Conservation (phyloP, 768 basidiomycete genomes). For the Lactarius psammicola region DNA sequence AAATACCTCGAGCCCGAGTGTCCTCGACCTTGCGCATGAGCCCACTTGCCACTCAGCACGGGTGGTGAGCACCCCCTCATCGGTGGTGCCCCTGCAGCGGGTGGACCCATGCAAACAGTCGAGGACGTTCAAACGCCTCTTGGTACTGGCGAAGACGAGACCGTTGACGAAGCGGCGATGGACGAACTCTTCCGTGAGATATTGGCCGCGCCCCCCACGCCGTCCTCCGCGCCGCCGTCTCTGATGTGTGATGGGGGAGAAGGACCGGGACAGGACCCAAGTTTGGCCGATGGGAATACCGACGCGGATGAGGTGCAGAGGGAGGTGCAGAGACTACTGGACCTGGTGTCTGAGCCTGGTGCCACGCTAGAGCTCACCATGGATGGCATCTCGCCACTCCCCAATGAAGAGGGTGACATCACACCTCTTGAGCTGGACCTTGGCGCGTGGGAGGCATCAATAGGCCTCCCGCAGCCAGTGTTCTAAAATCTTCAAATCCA, state of each 20-base stretch:
- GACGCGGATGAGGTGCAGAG: slow-evolving; percentile 40
- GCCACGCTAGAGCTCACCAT: slow-evolving; percentile 31
- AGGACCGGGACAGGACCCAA: slow-evolving; percentile 29
- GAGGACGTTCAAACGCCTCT: slow-evolving; percentile 14
- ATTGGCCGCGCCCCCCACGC: slow-evolving; percentile 49
- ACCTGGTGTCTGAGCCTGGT: slow-evolving; percentile 45
- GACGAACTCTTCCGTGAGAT: slow-evolving; percentile 70
- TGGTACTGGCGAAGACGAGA: slow-evolving; percentile 31
- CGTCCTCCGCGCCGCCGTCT: slow-evolving; percentile 38
- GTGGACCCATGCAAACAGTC: slow-evolving; percentile 52
- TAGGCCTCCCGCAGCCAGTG: slow-evolving; percentile 28
- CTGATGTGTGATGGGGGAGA: slow-evolving; percentile 31
- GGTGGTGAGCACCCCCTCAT: slow-evolving; percentile 79
- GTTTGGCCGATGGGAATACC: neutral
- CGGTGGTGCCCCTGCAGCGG: slow-evolving; percentile 90
- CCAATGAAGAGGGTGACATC: slow-evolving; percentile 29
- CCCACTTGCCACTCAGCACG: slow-evolving; percentile 98
- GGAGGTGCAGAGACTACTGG: slow-evolving; percentile 62
- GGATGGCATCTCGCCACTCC: slow-evolving; percentile 1
- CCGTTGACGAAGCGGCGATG: slow-evolving; percentile 61
- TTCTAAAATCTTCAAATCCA: slow-evolving; percentile 26
- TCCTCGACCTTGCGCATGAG: slow-evolving; percentile 43
- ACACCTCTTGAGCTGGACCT: slow-evolving; percentile 37
- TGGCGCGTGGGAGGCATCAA: slow-evolving; percentile 27
- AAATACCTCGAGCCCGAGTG: slow-evolving; percentile 35